phyloP scores from a whole-genome alignment of 169 alveolate genomes.

The Neospora caninum region DNA sequence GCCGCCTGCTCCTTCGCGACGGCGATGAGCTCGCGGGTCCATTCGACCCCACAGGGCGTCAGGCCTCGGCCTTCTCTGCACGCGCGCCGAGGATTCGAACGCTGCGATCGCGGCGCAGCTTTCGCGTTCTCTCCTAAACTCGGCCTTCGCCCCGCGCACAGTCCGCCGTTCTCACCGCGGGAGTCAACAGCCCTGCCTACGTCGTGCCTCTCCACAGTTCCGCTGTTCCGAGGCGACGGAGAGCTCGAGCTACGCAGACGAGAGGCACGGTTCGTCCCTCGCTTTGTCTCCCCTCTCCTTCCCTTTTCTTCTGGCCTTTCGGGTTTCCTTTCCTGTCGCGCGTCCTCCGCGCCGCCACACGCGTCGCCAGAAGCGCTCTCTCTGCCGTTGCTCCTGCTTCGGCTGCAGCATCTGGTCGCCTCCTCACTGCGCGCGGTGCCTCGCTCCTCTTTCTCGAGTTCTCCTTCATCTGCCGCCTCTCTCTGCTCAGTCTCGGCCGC shows the following conservation, averaged over 20 bases:
- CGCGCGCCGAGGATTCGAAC: conserved; percentile 16
- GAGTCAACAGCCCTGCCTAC: background rate
- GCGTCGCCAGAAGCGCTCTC: background rate
- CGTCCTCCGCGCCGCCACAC: background rate
- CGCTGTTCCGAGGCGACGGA: background rate
- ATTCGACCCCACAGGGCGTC: conserved; percentile 25
- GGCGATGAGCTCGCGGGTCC: conserved; percentile 16
- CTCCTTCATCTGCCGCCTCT: background rate
- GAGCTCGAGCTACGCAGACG: background rate
- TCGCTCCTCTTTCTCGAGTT: background rate
- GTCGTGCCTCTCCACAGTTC: background rate
- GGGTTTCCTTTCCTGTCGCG: background rate
- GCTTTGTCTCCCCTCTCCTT: background rate
- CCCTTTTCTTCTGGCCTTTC: background rate
- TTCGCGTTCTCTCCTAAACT: background rate
- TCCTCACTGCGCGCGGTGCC: background rate
- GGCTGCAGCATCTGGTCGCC: conserved; percentile 15
- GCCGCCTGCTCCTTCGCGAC: conserved; percentile 18
- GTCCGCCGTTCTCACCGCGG: background rate
- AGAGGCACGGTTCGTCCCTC: too few relatives aligned
- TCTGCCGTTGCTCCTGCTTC: background rate
- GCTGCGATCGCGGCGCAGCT: background rate
- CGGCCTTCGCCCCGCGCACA: background rate
- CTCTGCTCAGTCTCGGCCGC: background rate
- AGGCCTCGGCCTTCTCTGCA: background rate